Evolutionary conservation across 108 stramenopile species (phyloP), one percentile per base, ranked within the genome.

Genomic region (Discostella pseudostelligera): DNA sequence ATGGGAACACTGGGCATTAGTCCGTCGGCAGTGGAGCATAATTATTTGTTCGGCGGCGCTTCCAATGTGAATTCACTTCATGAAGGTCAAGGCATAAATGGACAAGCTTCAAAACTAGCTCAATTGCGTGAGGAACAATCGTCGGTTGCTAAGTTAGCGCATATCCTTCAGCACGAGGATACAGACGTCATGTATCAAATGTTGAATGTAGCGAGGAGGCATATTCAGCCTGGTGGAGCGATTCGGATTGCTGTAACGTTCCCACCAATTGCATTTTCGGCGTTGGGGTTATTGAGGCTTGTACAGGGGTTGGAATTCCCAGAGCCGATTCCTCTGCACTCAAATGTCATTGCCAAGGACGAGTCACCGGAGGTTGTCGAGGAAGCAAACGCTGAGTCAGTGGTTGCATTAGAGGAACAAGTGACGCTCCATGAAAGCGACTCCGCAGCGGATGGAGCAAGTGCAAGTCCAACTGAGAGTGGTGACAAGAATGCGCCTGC

Each of bases 61-160:
- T 24, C 24, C 39, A 32, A 24, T 40, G n/a, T n/a, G n/a, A 16
- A 65, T 35, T 8, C 32, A 65, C 11, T 37, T 4, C 20, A 42
- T 36, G 43, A 37, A 37, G 49, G 20, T 48, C 26, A 64, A 11
- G 56, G 32, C 39, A 58, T 64, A 25, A 46, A 42, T 16, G 73
- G 73, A 46, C 44, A 56, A 44, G 69, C 67, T 16, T 60, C 47
- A 44, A 73, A 76, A 62, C 69, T 61, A 63, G 63, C 44, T 47
- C 72, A 78, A 56, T 46, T 76, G 12, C 73, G 59, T 28, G 83
- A 90, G 67, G 90, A 95, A 43, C 90, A 92, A 64, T 79, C 80
- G 3, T 62, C 96, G 48, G 87, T 98, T n/a, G 95, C 94, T 25
- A 90, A 90, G 42, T 65, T 99, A 7, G 76, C 97, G 26, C 96